Evolutionary conservation across 73 alveolate genomes (phyloP), one percentile per base, ranked within the genome.

Genomic region (Diophrys sp.): DNA sequence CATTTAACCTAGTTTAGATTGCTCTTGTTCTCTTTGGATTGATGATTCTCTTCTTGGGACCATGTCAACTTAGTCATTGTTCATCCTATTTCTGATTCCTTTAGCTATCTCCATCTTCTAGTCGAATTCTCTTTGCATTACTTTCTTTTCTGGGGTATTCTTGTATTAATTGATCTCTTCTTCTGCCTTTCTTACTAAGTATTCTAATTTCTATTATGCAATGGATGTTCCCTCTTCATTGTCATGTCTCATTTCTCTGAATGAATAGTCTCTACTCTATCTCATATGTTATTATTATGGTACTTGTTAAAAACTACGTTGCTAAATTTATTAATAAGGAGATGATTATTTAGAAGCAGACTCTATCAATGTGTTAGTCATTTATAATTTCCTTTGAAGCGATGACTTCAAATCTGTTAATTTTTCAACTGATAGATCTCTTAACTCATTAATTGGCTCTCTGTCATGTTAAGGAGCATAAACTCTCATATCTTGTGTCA

Each of bases 101-200:
- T 68, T 68, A 55, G 23, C 25, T 31, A 68, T 1, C 54, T 68
- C 75, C 25, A 68, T 25, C 24, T 68, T 68, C 54, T 68, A 5
- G 2, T 25, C 25, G 18, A 44, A 44, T 44, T 44, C 62, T 44
- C 62, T 44, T 44, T 18, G 5, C 31, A 29, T 5, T 5, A 31
- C 75, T 2, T 25, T 29, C 26, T 68, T 31, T 28, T 68, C 44
- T n/a, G 23, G 34, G 23, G 27, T 68, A 2, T 26, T 55, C 8
- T 68, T 68, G 55, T 25, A 68, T 25, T 28, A 25, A n/a, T 68
- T 31, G 2, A 68, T 68, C 75, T 68, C 75, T 24, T 68, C 44
- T 28, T 68, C 75, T 29, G 75, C 75, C 54, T 68, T 68, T 5
- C 75, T 28, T 1, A 68, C 75, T 24, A 68, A 68, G 44, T 68